phyloP scores from a whole-genome alignment of 306 rosid species.

The Cucurbita moschata region DNA sequence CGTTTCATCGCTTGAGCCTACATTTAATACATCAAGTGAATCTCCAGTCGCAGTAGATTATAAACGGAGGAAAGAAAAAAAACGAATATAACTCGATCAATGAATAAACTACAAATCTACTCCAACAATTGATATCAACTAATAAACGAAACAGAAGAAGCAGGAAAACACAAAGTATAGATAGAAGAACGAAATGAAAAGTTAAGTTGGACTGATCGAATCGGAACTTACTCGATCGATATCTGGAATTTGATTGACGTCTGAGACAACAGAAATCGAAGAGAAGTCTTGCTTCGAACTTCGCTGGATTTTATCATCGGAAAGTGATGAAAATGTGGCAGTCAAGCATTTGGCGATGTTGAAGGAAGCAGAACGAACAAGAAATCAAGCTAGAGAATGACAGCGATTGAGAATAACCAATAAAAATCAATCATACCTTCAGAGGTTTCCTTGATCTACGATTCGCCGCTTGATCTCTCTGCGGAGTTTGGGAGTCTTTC shows the following conservation, averaged over 20 bases:
- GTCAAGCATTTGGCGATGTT: slow-evolving; percentile 11
- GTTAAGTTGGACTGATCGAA: not conserved
- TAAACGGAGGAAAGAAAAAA: too few species aligned
- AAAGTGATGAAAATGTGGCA: slow-evolving; percentile 7
- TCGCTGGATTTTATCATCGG: not conserved
- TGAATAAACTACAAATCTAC: not conserved
- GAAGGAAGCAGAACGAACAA: not conserved
- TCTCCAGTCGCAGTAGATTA: not conserved
- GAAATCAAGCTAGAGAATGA: not conserved
- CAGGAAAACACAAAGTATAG: not conserved
- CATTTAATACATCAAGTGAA: not conserved
- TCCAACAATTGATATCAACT: not conserved
- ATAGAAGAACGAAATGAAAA: not conserved
- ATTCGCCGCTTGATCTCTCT: not conserved
- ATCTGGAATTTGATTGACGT: slow-evolving; percentile 6
- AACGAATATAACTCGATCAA: not conserved
- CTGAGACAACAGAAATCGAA: slow-evolving; percentile 3
- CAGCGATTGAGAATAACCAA: not conserved
- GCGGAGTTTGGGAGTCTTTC: not conserved
- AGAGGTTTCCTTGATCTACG: slow-evolving; percentile 7
- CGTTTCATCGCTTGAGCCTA: not conserved
- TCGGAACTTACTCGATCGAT: not conserved
- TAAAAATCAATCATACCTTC: not conserved
- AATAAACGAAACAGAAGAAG: not conserved
- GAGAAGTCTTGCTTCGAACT: slow-evolving; percentile 2